Base-by-base conservation (phyloP, 208 protist species). In the Trypanosoma scelopori region DNA sequence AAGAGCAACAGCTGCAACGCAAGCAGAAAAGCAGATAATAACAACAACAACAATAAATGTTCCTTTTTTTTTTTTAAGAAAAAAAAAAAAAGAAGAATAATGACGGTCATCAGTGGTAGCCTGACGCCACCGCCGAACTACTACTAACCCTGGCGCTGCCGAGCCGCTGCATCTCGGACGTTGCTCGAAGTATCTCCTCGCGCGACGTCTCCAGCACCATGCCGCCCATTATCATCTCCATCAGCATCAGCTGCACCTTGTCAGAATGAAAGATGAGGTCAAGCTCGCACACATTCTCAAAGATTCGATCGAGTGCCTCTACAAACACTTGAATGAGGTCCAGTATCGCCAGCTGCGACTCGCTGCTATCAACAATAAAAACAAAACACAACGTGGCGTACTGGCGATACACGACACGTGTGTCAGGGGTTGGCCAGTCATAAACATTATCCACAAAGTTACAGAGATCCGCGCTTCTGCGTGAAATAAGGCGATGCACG, bases 361-460 rank as follows among this genome's bases (percentile, higher is more conserved):
- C 98, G 20, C 87, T 93, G 22, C 85, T 92, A 81, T 99, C 98
- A 11, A 98, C 98, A 48, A 95, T 79, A 64, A 99, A 99, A 11
- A 99, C 87, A 82, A 99, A 99, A 67, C 96, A 98, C 22, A 99
- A 85, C 2, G 98, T 99, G 13, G 98, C 98, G 78, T 99, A 99
- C 71, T 98, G 97, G 52, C 95, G 84, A 72, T 99, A 99, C 39
- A 99, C 97, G 30, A 99, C 65, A 47, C 96, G 96, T 4, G 94
- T 98, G 74, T 99, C 97, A 13, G 92, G 91, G 1, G 94, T 98
- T 28, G 90, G 97, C 90, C 86, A 97, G 60, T 84, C 82, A 16
- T 59, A 50, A 32, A 89, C 93, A 64, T 85, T 81, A 56, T 99
- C 97, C 0, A 99, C 82, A 67, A 99, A 99, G 73, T 98, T 99